Base-by-base conservation (phyloP, 352 stramenopile species). In the Phytophthora cryptogea region DNA sequence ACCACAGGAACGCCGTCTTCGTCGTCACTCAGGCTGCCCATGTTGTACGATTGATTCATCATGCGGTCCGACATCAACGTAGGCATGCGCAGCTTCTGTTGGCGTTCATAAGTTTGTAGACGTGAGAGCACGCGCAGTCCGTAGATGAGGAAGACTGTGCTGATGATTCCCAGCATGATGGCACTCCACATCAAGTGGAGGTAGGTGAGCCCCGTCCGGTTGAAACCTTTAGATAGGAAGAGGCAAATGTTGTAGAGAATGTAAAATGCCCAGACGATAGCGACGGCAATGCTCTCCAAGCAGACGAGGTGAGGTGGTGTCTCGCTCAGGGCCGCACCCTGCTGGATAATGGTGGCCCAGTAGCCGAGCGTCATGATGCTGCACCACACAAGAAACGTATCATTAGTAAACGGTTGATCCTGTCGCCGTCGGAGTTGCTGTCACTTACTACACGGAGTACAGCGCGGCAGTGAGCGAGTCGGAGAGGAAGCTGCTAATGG, bases 391-490 rank as follows among this genome's bases (percentile, higher is more conserved):
- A 27, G 14, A 28, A 30, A 16, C 26, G 28, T 14, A 47, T 20
- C 1, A 26, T 65, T 54, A 66, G 55, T 16, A 40, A 16, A 32
- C 20, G 8, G 2, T 46, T n/a, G 10, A 8, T 26, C 8, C 14
- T 16, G 28, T 28, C 36, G 1, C 39, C 17, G 16, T 27, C 16
- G 8, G 8, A 28, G 14, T 28, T 44, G 39, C 2, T 42, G 10
- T 9, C 40, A 78, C 69, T 39, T 68, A 78, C 68, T 75, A 81
- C 36, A 81, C 66, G 6, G 72, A 73, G 62, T 78, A 78, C 23
- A 81, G 62, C 10, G 68, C 68, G 4, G 69, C 61, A 8, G 72
- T 81, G 51, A 74, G 68, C 23, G 72, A 74, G 55, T 76, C 66
- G 26, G 65, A 75, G 17, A 81, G 46, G 41, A 74, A 76, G 31